Conservation (phyloP, 2,329 filamentous ascomycete genomes). For the Monosporascus sp. region DNA sequence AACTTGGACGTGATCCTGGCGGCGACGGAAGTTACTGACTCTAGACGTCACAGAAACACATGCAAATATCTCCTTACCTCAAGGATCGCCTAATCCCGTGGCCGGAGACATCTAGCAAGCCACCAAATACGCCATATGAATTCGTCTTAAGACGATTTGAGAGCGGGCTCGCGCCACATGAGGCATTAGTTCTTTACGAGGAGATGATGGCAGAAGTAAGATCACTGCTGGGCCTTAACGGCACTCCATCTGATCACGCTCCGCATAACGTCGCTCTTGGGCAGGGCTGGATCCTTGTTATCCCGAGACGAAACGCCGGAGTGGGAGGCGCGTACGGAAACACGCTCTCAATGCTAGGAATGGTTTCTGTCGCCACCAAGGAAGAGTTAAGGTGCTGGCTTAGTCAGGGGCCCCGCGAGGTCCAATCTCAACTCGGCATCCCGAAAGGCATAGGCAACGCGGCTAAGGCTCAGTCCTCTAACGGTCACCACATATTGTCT, state of each 20-base stretch:
- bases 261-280: conserved; percentile 43
- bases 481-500: not conserved
- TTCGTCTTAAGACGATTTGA: conserved; percentile 29
- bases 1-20: too few relatives aligned
- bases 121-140: conserved; percentile 28
- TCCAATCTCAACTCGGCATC: conserved; percentile 33
- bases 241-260: conserved; percentile 8
- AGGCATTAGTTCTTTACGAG: conserved; percentile 19
- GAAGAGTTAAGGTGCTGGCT: conserved; percentile 33
- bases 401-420: conserved; percentile 27
- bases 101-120: conserved; percentile 11
- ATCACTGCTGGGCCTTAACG: conserved; percentile 3
- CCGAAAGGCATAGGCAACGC: not conserved
- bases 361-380: conserved; percentile 31
- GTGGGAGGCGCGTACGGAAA: conserved; percentile 36
- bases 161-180: conserved; percentile 12
- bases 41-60: conserved; percentile 45
- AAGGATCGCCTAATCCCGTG: conserved; percentile 22
- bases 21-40: conserved; percentile 8
- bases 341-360: conserved; percentile 42
- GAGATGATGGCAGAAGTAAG: conserved; percentile 18
- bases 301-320: conserved; percentile 34
- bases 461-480: not conserved
- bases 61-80: conserved; percentile 36
- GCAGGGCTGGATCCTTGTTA: conserved; percentile 39